phyloP scores from a whole-genome alignment of 2,329 filamentous ascomycete genomes.

The Paecilomyces fulvus region DNA sequence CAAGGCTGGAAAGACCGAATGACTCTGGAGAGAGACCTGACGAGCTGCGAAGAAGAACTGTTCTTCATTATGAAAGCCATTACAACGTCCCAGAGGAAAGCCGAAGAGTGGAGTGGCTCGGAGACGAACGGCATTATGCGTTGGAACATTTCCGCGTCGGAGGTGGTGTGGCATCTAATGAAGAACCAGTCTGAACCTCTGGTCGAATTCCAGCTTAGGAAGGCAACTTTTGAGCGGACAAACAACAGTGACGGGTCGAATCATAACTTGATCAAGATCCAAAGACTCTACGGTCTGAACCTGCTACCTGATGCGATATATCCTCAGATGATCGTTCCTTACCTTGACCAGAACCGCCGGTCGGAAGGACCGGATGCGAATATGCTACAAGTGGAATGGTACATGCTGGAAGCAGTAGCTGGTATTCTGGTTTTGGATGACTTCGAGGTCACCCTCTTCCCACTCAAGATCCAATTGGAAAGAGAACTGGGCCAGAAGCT shows the following conservation, averaged over 20 bases:
- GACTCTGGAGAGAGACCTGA: constrained; percentile 78
- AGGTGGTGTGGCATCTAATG: constrained; percentile 96
- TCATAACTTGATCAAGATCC: constrained; percentile 82
- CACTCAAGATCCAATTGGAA: constrained; percentile 88
- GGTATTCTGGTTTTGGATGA: constrained; percentile 96
- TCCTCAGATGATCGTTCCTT: constrained; percentile 90
- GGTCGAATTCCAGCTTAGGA: constrained; percentile 84
- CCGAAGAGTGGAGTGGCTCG: constrained; percentile 58
- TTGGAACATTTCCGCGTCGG: constrained; percentile 88
- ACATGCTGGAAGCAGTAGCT: constrained; percentile 96
- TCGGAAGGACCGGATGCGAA: constrained; percentile 55
- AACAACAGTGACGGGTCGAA: constrained; percentile 97
- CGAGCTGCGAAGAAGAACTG: constrained; percentile 86
- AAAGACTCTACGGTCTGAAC: constrained; percentile 81
- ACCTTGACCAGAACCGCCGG: constrained; percentile 58
- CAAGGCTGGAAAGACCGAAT: constrained; percentile 87
- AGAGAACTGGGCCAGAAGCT: constrained; percentile 84
- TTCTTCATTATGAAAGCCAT: constrained; percentile 99
- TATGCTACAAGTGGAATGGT: constrained; percentile 93
- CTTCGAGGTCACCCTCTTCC: constrained; percentile 90
- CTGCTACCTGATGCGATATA: constrained; percentile 85
- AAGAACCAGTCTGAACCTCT: constrained; percentile 78
- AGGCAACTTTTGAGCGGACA: constrained; percentile 87
- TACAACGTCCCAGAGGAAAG: constrained; percentile 85
- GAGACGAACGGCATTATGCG: constrained; percentile 72